Percentiles rank a stretch among this genome's conserved stretches.
phyloP scores from a whole-genome alignment of 768 basidiomycete species.

The Mycena olivaceomarginata region DNA sequence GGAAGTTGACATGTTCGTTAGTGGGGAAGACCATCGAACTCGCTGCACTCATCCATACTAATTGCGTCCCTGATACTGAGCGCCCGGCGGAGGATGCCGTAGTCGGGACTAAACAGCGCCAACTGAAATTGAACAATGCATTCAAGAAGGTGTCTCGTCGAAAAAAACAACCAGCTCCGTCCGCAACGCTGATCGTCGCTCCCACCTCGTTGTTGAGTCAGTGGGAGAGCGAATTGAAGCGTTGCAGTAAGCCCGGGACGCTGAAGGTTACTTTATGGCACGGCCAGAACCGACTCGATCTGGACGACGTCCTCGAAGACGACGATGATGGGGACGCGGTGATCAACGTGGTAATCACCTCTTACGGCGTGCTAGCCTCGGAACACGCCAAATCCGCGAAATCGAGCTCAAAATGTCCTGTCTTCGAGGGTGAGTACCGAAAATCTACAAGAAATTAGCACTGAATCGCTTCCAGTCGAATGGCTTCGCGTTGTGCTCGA shows the following conservation, averaged over 20 bases:
- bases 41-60: constrained; percentile 91
- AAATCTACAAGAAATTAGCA: constrained; percentile 11
- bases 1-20: constrained; percentile 51
- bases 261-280: constrained; percentile 89
- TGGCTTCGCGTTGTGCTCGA: constrained; percentile 92
- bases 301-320: constrained; percentile 75
- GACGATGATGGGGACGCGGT: constrained; percentile 69
- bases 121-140: constrained; percentile 77
- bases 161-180: constrained; percentile 58
- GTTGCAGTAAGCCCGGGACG: constrained; percentile 85
- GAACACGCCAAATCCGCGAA: constrained; percentile 87
- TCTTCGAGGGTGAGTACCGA: constrained; percentile 79
- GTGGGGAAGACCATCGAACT: constrained; percentile 98
- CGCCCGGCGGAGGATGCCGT: constrained; percentile 50
- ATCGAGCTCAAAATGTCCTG: constrained; percentile 68
- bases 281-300: constrained; percentile 87
- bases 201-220: constrained; percentile 94
- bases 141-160: constrained; percentile 70
- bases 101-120: constrained; percentile 66
- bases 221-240: constrained; percentile 94
- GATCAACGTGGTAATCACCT: constrained; percentile 91
- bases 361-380: constrained; percentile 93
- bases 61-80: constrained; percentile 68
- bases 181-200: constrained; percentile 92
- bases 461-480: constrained; percentile 67